Conservation (phyloP, 345 rosid species). For the Acer saccharum region DNA sequence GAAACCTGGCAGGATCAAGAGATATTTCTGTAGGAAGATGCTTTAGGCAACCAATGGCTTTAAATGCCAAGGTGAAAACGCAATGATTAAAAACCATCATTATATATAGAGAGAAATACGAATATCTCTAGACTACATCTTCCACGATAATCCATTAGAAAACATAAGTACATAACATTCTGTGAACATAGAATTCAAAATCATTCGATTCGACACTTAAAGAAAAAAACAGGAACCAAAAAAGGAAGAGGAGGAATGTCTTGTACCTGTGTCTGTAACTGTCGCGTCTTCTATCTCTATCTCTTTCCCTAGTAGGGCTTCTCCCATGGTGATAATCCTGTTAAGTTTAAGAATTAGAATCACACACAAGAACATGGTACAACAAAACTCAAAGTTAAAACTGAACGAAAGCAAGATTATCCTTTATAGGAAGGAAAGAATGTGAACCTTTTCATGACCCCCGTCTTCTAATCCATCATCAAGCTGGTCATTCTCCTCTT, state of each 20-base stretch:
- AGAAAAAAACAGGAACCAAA: neutral
- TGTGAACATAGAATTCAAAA: neutral
- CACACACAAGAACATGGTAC: neutral
- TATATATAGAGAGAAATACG: neutral
- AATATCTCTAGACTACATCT: conserved; percentile 32
- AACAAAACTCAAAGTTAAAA: neutral
- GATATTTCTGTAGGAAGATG: conserved; percentile 74
- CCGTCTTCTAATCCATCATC: conserved; percentile 58
- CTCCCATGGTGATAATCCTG: conserved; percentile 76
- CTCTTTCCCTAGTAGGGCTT: conserved; percentile 86
- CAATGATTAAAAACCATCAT: conserved; percentile 2
- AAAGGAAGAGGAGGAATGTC: neutral
- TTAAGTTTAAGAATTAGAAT: conserved; percentile 10
- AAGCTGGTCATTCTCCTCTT: conserved; percentile 73
- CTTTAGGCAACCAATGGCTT: conserved; percentile 50
- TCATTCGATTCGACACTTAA: neutral
- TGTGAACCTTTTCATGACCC: conserved; percentile 61
- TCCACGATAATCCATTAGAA: conserved; percentile 22
- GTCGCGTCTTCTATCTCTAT: conserved; percentile 73
- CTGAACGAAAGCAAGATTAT: neutral
- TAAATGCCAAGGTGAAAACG: conserved; percentile 54
- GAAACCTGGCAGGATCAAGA: conserved; percentile 90
- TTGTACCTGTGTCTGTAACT: conserved; percentile 74
- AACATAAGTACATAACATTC: neutral
- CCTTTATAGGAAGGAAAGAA: neutral